Percentiles rank a stretch among this genome's conserved stretches.
Conservation (phyloP, 495 filamentous ascomycete species). For the Daldinia bambusicola region DNA sequence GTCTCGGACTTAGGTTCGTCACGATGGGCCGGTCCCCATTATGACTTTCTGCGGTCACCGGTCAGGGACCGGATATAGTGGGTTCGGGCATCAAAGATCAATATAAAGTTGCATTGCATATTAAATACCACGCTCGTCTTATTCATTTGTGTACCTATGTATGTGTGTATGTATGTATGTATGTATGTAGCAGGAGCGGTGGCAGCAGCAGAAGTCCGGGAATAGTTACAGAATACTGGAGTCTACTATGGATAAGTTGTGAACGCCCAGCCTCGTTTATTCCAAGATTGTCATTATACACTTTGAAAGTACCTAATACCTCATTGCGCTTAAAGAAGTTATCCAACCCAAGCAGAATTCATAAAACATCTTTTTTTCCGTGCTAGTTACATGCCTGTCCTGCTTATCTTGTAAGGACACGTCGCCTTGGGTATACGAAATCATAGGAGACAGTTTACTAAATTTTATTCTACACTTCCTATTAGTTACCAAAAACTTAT, state of each 20-base stretch:
- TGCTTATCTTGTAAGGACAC: no score
- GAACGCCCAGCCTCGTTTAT: neutral
- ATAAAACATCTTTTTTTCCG: no score
- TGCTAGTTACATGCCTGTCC: no score
- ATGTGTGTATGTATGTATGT: no score
- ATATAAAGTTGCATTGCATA: slow-evolving; percentile 13
- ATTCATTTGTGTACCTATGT: neutral
- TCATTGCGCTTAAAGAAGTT: no score
- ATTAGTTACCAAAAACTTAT: no score
- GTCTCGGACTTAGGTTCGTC: neutral
- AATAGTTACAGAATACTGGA: neutral
- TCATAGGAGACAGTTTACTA: no score
- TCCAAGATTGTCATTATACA: neutral
- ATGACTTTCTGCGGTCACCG: neutral
- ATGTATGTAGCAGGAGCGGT: no score
- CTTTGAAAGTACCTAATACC: neutral
- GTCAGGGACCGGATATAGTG: slow-evolving; percentile 1
- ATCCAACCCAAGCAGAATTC: no score
- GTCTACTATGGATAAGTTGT: neutral
- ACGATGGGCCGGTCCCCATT: neutral
- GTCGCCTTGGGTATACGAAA: no score
- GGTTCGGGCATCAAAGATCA: slow-evolving; percentile 1
- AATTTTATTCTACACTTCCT: no score
- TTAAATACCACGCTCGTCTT: neutral
- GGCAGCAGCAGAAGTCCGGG: neutral